Percentiles rank a stretch among this genome's conserved stretches.
These are phyloP conservation scores for Pythium utonaiense DNA, from an alignment of 352 stramenopile species.

Conservation along the genomic window DNA sequence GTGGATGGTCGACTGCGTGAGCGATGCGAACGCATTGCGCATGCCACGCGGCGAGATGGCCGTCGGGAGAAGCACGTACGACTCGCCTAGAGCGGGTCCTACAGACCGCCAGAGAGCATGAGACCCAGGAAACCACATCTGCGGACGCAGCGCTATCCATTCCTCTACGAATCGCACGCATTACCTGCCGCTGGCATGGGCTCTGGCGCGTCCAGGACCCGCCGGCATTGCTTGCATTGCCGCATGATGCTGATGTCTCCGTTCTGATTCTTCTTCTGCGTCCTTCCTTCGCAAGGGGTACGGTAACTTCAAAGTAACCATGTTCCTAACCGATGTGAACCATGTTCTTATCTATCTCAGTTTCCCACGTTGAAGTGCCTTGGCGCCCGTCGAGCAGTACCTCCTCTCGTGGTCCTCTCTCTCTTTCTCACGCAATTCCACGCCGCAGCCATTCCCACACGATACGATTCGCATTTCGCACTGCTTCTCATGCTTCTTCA, in stretches of 20 bases:
- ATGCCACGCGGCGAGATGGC: slow-evolving; percentile 45
- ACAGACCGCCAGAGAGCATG: not conserved
- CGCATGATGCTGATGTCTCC: slow-evolving; percentile 8
- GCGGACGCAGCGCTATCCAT: not conserved
- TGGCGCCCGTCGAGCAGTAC: slow-evolving; percentile 26
- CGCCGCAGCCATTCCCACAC: slow-evolving; percentile 51
- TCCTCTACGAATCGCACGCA: not conserved
- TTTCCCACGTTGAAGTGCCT: slow-evolving; percentile 8
- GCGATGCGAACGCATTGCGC: slow-evolving; percentile 24
- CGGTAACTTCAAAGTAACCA: not conserved
- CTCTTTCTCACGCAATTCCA: slow-evolving; percentile 58
- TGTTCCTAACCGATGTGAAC: slow-evolving; percentile 8
- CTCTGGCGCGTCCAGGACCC: slow-evolving; percentile 25
- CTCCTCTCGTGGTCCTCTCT: slow-evolving; percentile 46
- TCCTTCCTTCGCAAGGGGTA: not conserved
- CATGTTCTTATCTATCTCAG: slow-evolving; percentile 10
- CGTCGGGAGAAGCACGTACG: slow-evolving; percentile 71
- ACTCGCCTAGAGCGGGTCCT: slow-evolving; percentile 49
- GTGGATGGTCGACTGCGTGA: slow-evolving; percentile 25
- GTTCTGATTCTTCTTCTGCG: slow-evolving; percentile 6
- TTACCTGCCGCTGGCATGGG: slow-evolving; percentile 11
- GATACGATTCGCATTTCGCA: slow-evolving; percentile 62
- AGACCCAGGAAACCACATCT: not conserved
- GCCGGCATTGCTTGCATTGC: slow-evolving; percentile 31
- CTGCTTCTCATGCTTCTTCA: slow-evolving; percentile 47